Conservation (phyloP, 1,139 yeast genomes). For the Candida mesenterica region DNA sequence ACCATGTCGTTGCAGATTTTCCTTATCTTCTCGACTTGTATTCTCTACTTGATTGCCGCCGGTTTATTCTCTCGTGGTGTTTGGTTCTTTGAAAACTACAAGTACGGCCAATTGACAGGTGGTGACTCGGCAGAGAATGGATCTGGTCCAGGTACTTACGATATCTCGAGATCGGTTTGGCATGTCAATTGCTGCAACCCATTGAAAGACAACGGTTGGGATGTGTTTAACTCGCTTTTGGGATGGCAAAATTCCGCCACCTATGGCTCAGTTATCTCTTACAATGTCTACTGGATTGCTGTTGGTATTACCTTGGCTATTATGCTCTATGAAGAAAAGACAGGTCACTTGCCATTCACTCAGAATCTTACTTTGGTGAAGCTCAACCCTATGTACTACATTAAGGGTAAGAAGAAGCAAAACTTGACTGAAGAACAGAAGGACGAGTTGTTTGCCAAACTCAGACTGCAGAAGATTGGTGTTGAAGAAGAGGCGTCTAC, state of each 20-base stretch:
- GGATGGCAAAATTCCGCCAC: slow-evolving; percentile 96
- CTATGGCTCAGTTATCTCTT: slow-evolving; percentile 79
- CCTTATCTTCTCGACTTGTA: slow-evolving; percentile 75
- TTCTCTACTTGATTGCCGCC: slow-evolving; percentile 81
- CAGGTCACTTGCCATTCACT: slow-evolving; percentile 59
- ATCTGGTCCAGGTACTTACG: slow-evolving; percentile 89
- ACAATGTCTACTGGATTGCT: slow-evolving; percentile 78
- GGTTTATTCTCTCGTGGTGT: slow-evolving; percentile 88
- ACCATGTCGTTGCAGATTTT: slow-evolving; percentile 75
- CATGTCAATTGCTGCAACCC: slow-evolving; percentile 96
- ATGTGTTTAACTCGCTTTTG: slow-evolving; percentile 78
- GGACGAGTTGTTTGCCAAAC: slow-evolving; percentile 50
- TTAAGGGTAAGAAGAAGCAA: slow-evolving; percentile 64
- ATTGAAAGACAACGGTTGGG: slow-evolving; percentile 87
- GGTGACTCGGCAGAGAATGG: slow-evolving; percentile 90
- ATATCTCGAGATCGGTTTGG: slow-evolving; percentile 75
- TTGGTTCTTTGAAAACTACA: slow-evolving; percentile 76
- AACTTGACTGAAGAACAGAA: slow-evolving; percentile 55
- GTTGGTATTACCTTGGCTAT: slow-evolving; percentile 53
- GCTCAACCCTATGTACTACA: slow-evolving; percentile 70
- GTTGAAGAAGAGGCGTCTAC: slow-evolving; percentile 23
- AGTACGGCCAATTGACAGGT: slow-evolving; percentile 64
- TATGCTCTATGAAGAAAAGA: slow-evolving; percentile 71
- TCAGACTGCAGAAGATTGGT: slow-evolving; percentile 25
- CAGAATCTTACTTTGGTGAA: slow-evolving; percentile 52